Evolutionary conservation across 2,329 filamentous ascomycete genomes (phyloP).

Genomic region (Trichoderma sp.): DNA sequence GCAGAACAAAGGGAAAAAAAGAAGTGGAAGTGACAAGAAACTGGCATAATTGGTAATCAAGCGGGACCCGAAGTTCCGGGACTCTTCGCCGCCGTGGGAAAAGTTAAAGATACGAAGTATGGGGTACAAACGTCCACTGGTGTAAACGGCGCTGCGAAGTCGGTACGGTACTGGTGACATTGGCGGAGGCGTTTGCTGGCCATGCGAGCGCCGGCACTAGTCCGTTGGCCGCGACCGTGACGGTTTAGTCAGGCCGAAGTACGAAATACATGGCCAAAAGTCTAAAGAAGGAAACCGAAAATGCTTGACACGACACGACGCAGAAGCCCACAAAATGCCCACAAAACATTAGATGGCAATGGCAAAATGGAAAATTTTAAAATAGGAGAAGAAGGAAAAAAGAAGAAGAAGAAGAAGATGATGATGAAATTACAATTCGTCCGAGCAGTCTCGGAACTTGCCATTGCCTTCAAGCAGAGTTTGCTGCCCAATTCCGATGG

Average conservation of each 20-base stretch:
- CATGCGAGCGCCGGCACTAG: not conserved
- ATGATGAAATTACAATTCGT: not conserved
- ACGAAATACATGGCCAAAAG: not conserved
- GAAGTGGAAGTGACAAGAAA: not conserved
- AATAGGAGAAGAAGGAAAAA: too few species aligned
- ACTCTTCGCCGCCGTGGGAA: not conserved
- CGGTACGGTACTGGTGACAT: not conserved
- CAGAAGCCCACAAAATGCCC: not conserved
- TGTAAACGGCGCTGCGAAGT: not conserved
- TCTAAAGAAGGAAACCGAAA: not conserved
- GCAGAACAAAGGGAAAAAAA: not conserved
- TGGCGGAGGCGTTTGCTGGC: not conserved
- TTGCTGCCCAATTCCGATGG: not conserved
- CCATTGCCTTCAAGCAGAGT: not conserved
- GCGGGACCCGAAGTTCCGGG: not conserved
- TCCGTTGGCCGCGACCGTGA: not conserved
- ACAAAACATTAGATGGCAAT: not conserved
- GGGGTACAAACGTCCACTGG: not conserved
- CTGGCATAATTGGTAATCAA: not conserved
- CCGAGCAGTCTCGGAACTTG: not conserved
- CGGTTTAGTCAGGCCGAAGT: not conserved
- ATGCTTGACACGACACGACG: not conserved
- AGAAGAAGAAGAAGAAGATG: too few species aligned
- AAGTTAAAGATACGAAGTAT: conserved; percentile 13
- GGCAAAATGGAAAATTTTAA: not conserved